Percentiles rank a stretch among this genome's conserved stretches.
Evolutionary conservation across 1,284 basidiomycete species (phyloP).

Genomic region (Apiotrichum brassicae): DNA sequence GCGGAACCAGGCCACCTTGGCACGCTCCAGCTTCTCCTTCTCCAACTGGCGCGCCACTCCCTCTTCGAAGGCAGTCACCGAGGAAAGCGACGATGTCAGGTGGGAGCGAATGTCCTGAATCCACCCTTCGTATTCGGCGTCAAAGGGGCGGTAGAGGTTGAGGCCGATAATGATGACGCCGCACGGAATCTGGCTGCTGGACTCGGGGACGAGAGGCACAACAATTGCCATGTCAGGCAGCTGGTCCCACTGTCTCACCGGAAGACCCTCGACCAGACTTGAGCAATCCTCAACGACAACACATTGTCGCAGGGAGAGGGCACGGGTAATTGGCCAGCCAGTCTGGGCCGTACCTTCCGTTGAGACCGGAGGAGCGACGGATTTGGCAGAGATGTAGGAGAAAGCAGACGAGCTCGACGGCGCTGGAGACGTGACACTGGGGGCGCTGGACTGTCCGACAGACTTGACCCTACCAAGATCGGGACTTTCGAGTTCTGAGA

Average conservation of each 20-base stretch:
- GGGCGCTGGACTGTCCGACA: too few species aligned
- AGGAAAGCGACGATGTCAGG: slow-evolving; percentile 9
- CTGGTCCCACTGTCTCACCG: slow-evolving; percentile 32
- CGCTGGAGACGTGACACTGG: too few species aligned
- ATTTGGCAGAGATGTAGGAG: neutral
- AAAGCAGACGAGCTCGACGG: neutral
- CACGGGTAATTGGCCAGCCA: slow-evolving; percentile 25
- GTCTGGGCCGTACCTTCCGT: neutral
- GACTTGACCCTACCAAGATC: too few species aligned
- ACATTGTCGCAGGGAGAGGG: slow-evolving; percentile 21
- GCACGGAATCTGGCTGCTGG: slow-evolving; percentile 13
- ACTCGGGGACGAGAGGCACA: slow-evolving; percentile 31
- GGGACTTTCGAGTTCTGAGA: too few species aligned
- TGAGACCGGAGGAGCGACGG: too few species aligned
- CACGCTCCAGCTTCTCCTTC: slow-evolving; percentile 14
- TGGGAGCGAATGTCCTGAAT: slow-evolving; percentile 18
- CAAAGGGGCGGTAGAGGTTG: slow-evolving; percentile 28
- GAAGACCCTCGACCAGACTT: slow-evolving; percentile 22
- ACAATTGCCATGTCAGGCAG: slow-evolving; percentile 35
- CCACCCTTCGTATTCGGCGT: slow-evolving; percentile 29
- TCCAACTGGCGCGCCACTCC: slow-evolving; percentile 9
- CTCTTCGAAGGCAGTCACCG: slow-evolving; percentile 8
- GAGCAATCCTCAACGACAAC: slow-evolving; percentile 31
- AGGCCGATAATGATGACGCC: slow-evolving; percentile 40
- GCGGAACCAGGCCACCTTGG: slow-evolving; percentile 26